Evolutionary conservation across 148 eudicot species (phyloP).

Genomic region (Rhododendron molle): DNA sequence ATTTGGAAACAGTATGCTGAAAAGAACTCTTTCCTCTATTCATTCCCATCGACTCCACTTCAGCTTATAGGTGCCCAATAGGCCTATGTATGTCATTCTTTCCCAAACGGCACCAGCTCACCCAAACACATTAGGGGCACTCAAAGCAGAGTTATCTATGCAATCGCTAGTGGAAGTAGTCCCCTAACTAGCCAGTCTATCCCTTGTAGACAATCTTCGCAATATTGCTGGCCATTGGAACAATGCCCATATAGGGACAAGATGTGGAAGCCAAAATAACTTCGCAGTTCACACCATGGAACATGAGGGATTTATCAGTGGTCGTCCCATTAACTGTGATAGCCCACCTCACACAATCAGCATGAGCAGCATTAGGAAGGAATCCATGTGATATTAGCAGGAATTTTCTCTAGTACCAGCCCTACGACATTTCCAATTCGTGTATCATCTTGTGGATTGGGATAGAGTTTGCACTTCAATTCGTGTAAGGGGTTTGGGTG

Average conservation of each 20-base stretch:
- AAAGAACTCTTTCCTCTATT: not conserved
- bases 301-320: not conserved
- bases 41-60: not conserved
- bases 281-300: not conserved
- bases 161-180: not conserved
- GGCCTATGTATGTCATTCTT: not conserved
- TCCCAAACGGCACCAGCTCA: not conserved
- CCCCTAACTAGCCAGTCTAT: not conserved
- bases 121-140: not conserved
- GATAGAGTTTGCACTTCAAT: no score
- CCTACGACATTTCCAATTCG: not conserved
- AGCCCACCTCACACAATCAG: not conserved
- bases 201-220: not conserved
- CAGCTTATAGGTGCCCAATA: not conserved
- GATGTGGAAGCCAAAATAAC: not conserved
- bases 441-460: not conserved
- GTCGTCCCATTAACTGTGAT: not conserved
- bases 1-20: not conserved
- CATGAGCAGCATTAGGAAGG: not conserved
- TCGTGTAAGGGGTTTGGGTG: no score
- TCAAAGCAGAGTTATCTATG: not conserved
- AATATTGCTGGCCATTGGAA: not conserved
- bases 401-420: not conserved
- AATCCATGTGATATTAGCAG: not conserved
- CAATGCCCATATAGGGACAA: not conserved